A percentile compares a stretch with the other conserved stretches of the same genome.
These are phyloP conservation scores for Penicillium bovifimosum DNA, from an alignment of 495 filamentous ascomycete genomes.

Conservation along the genomic window DNA sequence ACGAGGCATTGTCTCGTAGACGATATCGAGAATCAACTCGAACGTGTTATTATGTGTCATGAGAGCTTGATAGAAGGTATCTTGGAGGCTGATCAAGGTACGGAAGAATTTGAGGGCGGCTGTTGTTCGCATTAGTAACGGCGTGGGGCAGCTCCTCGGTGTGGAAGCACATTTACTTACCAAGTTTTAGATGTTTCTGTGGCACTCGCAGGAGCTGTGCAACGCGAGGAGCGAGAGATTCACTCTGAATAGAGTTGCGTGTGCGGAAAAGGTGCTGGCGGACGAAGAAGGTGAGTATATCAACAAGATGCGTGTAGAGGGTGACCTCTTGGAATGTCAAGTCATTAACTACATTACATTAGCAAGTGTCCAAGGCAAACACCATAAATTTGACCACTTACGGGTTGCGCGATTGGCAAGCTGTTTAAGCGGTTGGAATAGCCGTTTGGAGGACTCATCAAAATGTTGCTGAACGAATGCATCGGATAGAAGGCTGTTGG, in stretches of 20 bases:
- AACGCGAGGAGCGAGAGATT: conserved; percentile 73
- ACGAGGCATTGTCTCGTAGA: conserved; percentile 86
- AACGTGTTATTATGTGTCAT: conserved; percentile 80
- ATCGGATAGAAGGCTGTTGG: conserved; percentile 72
- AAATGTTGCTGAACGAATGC: conserved; percentile 83
- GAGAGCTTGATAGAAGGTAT: conserved; percentile 88
- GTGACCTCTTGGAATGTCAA: conserved; percentile 76
- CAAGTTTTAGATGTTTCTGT: conserved; percentile 90
- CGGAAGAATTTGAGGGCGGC: conserved; percentile 95
- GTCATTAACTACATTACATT: conserved; percentile 46
- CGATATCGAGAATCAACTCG: conserved; percentile 80
- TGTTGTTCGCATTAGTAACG: conserved; percentile 28
- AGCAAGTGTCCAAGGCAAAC: background rate
- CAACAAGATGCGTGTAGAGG: conserved; percentile 83
- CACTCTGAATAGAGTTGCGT: conserved; percentile 79
- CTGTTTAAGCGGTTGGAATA: conserved; percentile 83
- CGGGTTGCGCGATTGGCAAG: conserved; percentile 60
- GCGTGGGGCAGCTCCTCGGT: background rate
- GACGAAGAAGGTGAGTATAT: conserved; percentile 92
- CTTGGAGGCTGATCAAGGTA: conserved; percentile 75
- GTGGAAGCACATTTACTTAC: conserved; percentile 44
- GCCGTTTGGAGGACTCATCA: conserved; percentile 75
- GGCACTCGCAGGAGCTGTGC: conserved; percentile 77
- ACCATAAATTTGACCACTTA: conserved; percentile 29
- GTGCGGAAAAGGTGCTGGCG: conserved; percentile 80